Evolutionary conservation across 257 asterid genomes (phyloP).

Genomic region (Voacanga thouarsii): DNA sequence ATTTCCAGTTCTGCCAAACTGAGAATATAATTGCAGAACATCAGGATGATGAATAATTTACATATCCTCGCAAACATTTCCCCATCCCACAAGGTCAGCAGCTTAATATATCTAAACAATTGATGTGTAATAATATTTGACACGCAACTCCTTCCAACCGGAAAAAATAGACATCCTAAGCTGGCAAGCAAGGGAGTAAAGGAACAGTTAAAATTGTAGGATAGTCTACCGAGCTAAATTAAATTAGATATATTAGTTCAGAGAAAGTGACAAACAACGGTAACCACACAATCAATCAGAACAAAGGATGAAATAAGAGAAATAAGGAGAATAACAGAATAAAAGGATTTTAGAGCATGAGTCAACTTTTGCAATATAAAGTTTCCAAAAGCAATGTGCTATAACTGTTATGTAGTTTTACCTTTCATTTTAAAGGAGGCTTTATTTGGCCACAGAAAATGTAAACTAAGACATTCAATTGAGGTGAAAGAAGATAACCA

Average conservation of each 20-base stretch:
- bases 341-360: no score
- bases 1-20: not conserved
- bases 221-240: not conserved
- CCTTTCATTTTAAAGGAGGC: not conserved
- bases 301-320: no score
- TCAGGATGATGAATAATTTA: not conserved
- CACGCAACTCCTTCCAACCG: not conserved
- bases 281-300: no score
- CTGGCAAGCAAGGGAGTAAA: not conserved
- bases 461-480: not conserved
- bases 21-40: not conserved
- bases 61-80: not conserved
- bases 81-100: no score
- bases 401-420: no score
- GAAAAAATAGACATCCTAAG: not conserved
- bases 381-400: no score
- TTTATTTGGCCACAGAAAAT: not conserved
- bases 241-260: not conserved
- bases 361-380: no score
- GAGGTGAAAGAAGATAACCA: not conserved
- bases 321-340: no score
- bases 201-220: not conserved
- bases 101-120: not conserved
- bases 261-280: not conserved
- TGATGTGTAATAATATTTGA: not conserved